phyloP scores from a whole-genome alignment of 2,329 filamentous ascomycete genomes.

The Aspergillus unguis region DNA sequence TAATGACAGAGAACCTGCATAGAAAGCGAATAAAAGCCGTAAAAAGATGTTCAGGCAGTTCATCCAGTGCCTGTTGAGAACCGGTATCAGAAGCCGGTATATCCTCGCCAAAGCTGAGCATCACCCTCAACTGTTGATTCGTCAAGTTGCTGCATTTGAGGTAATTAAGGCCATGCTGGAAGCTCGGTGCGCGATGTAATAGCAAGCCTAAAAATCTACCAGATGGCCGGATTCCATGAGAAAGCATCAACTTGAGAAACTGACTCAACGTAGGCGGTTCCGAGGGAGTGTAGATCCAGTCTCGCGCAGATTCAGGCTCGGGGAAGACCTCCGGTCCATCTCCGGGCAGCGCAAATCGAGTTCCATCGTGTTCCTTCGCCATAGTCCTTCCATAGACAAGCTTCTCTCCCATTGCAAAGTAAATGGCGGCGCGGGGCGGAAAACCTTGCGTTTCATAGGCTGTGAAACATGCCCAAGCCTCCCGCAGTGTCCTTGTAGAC shows the following conservation, averaged over 20 bases:
- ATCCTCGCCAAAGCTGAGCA: constrained; percentile 27
- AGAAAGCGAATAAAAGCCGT: constrained; percentile 45
- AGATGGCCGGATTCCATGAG: constrained; percentile 42
- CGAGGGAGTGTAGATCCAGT: constrained; percentile 56
- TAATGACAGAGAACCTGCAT: constrained; percentile 29
- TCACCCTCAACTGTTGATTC: constrained; percentile 27
- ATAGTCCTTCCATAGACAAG: constrained; percentile 41
- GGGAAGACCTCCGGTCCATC: constrained; percentile 55
- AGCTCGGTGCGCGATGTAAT: constrained; percentile 42
- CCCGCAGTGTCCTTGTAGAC: constrained; percentile 58
- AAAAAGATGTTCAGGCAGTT: constrained; percentile 38
- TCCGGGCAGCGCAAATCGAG: constrained; percentile 47
- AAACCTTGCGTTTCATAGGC: constrained; percentile 49
- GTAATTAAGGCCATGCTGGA: constrained; percentile 43
- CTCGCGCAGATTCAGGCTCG: constrained; percentile 55
- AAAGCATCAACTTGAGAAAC: constrained; percentile 51
- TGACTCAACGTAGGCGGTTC: constrained; percentile 52
- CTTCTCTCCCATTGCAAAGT: constrained; percentile 58
- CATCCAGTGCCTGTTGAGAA: constrained; percentile 22
- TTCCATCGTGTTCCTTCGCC: constrained; percentile 19
- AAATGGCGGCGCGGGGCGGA: constrained; percentile 42
- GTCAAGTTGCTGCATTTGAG: constrained; percentile 38
- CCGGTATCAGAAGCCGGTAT: constrained; percentile 14
- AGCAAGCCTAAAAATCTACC: constrained; percentile 49
- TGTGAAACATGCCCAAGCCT: constrained; percentile 64